Evolutionary conservation across 441 rosid species (phyloP).

Genomic region (Populus hybrid): DNA sequence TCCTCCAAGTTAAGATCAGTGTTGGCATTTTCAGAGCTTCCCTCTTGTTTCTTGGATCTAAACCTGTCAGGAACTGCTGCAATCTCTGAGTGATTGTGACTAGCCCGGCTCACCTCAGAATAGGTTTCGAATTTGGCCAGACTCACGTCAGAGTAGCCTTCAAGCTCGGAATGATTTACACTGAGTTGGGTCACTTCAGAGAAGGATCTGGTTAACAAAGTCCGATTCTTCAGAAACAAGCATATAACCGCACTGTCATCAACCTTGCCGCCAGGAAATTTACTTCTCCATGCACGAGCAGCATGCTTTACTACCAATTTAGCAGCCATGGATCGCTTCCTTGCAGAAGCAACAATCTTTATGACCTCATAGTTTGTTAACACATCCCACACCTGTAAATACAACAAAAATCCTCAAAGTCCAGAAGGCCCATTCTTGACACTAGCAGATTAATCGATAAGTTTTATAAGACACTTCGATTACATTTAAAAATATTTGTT

Average conservation of each 20-base stretch:
- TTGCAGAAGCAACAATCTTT: slow-evolving; percentile 55
- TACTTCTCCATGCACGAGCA: slow-evolving; percentile 64
- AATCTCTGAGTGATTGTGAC: slow-evolving; percentile 30
- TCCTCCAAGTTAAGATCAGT: slow-evolving; percentile 6
- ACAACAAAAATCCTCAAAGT: neutral
- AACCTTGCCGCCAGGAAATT: slow-evolving; percentile 63
- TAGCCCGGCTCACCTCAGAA: slow-evolving; percentile 32
- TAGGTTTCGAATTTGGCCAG: slow-evolving; percentile 24
- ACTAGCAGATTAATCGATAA: neutral
- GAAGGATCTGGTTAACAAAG: slow-evolving; percentile 30
- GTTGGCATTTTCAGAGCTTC: slow-evolving; percentile 22
- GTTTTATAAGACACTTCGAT: neutral
- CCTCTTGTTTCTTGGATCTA: slow-evolving; percentile 20
- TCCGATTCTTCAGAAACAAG: slow-evolving; percentile 59
- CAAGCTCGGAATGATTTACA: slow-evolving; percentile 35
- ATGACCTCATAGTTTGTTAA: slow-evolving; percentile 71
- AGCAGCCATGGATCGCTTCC: slow-evolving; percentile 63
- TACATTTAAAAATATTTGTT: neutral
- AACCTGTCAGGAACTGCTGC: slow-evolving; percentile 28
- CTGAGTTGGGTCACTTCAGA: slow-evolving; percentile 34
- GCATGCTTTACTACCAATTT: slow-evolving; percentile 58
- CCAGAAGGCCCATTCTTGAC: neutral
- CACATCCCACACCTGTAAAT: slow-evolving; percentile 83
- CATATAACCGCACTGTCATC: slow-evolving; percentile 81
- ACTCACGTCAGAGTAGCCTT: slow-evolving; percentile 27